phyloP scores from a whole-genome alignment of 345 rosid genomes.

The Acer campestre region DNA sequence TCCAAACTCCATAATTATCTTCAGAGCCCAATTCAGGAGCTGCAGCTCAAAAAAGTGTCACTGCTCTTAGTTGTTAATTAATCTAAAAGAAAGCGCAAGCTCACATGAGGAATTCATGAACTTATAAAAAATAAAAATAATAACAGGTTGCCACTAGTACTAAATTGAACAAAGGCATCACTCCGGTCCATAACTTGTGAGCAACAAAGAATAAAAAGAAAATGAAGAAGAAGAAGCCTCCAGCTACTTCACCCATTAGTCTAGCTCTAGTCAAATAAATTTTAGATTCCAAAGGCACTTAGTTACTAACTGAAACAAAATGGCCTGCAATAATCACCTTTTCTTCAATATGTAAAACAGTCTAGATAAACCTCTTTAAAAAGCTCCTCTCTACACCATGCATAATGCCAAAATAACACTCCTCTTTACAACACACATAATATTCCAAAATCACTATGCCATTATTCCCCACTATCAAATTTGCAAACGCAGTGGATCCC shows the following conservation, averaged over 20 bases:
- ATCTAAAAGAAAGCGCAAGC: slow-evolving; percentile 1
- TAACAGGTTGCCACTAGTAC: not conserved
- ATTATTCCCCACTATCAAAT: not conserved
- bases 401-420: not conserved
- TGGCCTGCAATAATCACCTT: not conserved
- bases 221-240: too few species aligned
- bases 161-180: not conserved
- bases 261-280: not conserved
- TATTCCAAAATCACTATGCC: not conserved
- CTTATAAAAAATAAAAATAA: not conserved
- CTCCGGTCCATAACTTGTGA: not conserved
- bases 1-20: slow-evolving; percentile 42
- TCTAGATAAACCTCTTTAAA: not conserved
- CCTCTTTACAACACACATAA: not conserved
- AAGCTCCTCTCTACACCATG: not conserved
- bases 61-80: not conserved
- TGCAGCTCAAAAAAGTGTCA: slow-evolving; percentile 17
- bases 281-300: not conserved
- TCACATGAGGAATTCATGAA: not conserved
- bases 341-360: not conserved
- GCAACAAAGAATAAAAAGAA: not conserved
- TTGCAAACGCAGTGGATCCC: not conserved
- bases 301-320: not conserved
- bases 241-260: not conserved
- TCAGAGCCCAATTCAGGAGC: slow-evolving; percentile 40